Evolutionary conservation across 2,329 filamentous ascomycete species (phyloP), one percentile per base, ranked within the genome.

Genomic region (Phyllosticta ampelicida): DNA sequence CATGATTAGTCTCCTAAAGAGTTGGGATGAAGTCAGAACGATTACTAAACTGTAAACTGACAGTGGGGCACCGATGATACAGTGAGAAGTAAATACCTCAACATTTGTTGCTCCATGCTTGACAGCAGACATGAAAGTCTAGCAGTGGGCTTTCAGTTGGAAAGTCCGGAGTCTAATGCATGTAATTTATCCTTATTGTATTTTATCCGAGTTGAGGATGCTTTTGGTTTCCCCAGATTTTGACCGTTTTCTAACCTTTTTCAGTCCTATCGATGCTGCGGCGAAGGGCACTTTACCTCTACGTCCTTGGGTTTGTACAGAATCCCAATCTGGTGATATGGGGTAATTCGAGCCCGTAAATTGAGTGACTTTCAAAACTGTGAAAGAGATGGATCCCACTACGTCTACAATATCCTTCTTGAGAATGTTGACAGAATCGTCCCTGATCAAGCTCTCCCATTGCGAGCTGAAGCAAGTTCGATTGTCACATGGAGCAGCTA

Each of bases 131-230:
- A 97, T 96, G 73, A 99, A 99, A 0, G 94, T 97, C 58, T 86
- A 50, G 28, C 60, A 66, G 61, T 55, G 59, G 55, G 48, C 18
- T 26, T 10, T 28, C 9, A 16, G 19, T 51, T 16, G 10, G 20
- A 26, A 18, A n/a, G 13, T 6, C 36, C 13, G 3, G 36, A 16
- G 48, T 56, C 36, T 44, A 9, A n/a, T 8, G n/a, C 13, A 61
- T 2, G 18, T 5, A 9, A 19, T 63, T 60, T 63, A 72, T 69
- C 64, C 84, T 87, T 23, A 99, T 80, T 0, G 94, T 99, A 71
- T 99, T 99, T 73, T 99, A 94, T 60, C 94, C 95, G 1, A 99
- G 79, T 70, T 99, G 95, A 30, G 99, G 78, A 1, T 91, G 96
- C 61, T 86, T 89, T 68, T 90, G 89, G 28, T 86, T 84, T 11